Conservation (phyloP, 257 asterid species). For the Mentha longifolia region DNA sequence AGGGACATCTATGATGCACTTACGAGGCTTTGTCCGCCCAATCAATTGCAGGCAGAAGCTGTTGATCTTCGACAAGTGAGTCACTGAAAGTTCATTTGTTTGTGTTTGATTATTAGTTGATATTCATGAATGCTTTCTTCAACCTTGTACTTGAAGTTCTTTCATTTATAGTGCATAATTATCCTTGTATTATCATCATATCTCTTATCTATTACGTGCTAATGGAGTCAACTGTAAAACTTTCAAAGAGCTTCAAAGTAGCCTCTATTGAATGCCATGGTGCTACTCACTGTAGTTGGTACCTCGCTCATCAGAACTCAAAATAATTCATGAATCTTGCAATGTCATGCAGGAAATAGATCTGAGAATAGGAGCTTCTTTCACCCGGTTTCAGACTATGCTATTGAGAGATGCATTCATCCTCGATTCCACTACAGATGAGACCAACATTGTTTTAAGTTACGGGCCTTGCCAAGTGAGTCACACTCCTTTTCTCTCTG, state of each 20-base stretch:
- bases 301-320: constrained; percentile 26
- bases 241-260: constrained; percentile 18
- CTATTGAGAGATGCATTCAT: constrained; percentile 86
- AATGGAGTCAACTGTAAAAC: constrained; percentile 28
- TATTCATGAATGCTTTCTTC: constrained; percentile 17
- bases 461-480: constrained; percentile 99
- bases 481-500: constrained; percentile 19
- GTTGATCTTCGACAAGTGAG: constrained; percentile 98
- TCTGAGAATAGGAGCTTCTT: constrained; percentile 97
- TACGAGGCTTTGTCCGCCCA: constrained; percentile 70
- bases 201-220: background rate
- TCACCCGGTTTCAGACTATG: constrained; percentile 97
- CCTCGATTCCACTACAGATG: constrained; percentile 69
- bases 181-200: constrained; percentile 17
- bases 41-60: constrained; percentile 85
- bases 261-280: constrained; percentile 14
- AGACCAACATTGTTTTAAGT: constrained; percentile 73
- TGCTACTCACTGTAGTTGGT: constrained; percentile 22
- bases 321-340: constrained; percentile 24
- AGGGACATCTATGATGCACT: constrained; percentile 78
- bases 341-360: constrained; percentile 83
- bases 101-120: constrained; percentile 13
- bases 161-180: constrained; percentile 10
- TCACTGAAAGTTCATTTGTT: constrained; percentile 13
- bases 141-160: constrained; percentile 22